phyloP scores from a whole-genome alignment of 129 eudicot species.

The Helichrysum umbraculigerum region DNA sequence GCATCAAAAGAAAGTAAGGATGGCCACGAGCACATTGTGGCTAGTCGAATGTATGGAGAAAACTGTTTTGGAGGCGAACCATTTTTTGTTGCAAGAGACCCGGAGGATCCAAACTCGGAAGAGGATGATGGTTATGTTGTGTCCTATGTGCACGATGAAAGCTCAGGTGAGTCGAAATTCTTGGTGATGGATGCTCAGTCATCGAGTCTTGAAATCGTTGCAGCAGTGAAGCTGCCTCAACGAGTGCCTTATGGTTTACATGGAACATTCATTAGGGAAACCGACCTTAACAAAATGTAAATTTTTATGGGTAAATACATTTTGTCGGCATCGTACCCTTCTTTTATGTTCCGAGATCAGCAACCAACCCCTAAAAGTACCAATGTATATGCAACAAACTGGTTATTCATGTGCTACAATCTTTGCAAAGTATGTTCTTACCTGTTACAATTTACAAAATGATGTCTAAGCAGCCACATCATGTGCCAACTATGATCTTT shows the following conservation, averaged over 20 bases:
- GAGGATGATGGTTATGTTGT: slow-evolving; percentile 66
- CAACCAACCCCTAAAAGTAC: no score
- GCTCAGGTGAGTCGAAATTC: slow-evolving; percentile 44
- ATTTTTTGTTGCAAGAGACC: slow-evolving; percentile 46
- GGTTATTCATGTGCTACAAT: no score
- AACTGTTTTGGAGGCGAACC: slow-evolving; percentile 65
- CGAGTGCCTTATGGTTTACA: slow-evolving; percentile 25
- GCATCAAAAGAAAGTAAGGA: slow-evolving; percentile 29
- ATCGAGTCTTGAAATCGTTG: slow-evolving; percentile 48
- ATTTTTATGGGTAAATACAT: no score
- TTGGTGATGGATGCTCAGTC: slow-evolving; percentile 69
- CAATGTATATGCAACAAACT: no score
- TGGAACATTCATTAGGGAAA: slow-evolving; percentile 12
- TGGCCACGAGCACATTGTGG: slow-evolving; percentile 48
- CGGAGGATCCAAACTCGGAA: slow-evolving; percentile 28
- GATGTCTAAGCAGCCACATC: no score
- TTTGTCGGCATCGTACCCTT: no score
- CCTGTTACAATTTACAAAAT: no score
- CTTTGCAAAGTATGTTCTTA: no score
- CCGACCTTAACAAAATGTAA: not conserved
- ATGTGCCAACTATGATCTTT: no score
- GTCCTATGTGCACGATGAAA: slow-evolving; percentile 54
- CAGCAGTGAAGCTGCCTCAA: slow-evolving; percentile 50
- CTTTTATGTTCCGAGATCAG: no score
- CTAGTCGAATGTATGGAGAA: slow-evolving; percentile 44